Conservation (phyloP, 495 filamentous ascomycete genomes). For the Neurospora sp. region DNA sequence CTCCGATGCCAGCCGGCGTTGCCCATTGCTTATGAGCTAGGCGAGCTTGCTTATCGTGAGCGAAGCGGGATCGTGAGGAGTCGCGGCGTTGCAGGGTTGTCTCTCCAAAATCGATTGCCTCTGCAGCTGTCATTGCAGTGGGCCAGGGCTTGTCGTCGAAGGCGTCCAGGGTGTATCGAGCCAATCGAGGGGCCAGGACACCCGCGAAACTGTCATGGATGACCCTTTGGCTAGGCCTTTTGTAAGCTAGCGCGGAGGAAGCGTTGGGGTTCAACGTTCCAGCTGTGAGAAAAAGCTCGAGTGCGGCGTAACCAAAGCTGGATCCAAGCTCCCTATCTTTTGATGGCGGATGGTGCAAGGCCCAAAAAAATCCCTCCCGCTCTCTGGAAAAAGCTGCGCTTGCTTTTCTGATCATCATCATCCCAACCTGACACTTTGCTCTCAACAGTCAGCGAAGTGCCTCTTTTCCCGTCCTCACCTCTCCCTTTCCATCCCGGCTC, state of each 20-base stretch:
- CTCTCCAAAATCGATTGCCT: not conserved
- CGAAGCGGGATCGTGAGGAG: not conserved
- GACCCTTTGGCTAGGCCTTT: slow-evolving; percentile 13
- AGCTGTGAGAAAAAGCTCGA: slow-evolving; percentile 8
- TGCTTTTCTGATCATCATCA: slow-evolving; percentile 5
- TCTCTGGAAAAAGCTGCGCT: slow-evolving; percentile 5
- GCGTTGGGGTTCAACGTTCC: slow-evolving; percentile 27
- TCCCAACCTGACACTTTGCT: slow-evolving; percentile 1
- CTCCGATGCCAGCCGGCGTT: not conserved
- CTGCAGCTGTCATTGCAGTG: not conserved
- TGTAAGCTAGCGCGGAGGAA: slow-evolving; percentile 13
- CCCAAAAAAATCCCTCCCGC: slow-evolving; percentile 26
- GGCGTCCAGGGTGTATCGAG: not conserved
- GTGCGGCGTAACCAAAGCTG: slow-evolving; percentile 6
- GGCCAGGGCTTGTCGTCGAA: not conserved
- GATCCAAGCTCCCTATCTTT: slow-evolving; percentile 18
- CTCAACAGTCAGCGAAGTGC: not conserved
- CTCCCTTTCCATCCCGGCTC: not conserved
- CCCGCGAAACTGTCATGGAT: not conserved
- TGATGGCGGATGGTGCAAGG: not conserved
- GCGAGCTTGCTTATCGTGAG: not conserved
- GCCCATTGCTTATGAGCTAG: not conserved
- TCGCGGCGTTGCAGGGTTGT: not conserved
- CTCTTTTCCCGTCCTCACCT: not conserved
- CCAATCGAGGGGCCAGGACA: not conserved